These are phyloP conservation scores for Pezicula carpinea DNA, from an alignment of 2,329 filamentous ascomycete genomes.

Conservation along the genomic window DNA sequence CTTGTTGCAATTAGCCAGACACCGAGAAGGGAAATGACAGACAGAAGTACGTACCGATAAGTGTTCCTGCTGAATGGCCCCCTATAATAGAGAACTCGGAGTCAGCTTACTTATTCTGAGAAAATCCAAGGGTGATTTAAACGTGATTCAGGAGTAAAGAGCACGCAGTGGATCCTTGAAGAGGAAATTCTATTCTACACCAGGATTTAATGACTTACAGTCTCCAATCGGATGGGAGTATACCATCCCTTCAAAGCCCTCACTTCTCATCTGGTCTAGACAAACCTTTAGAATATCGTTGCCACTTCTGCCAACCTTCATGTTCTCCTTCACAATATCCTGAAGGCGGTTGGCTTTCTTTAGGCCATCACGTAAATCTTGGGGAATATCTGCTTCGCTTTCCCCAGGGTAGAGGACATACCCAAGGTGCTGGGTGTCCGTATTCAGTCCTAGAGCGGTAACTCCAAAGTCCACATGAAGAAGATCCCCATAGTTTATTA, in stretches of 20 bases:
- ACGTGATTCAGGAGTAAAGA: too few species aligned
- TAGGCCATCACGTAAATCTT: conserved; percentile 37
- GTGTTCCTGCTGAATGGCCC: conserved; percentile 43
- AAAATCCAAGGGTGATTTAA: too few species aligned
- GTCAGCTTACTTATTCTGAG: too few species aligned
- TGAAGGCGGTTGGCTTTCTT: conserved; percentile 42
- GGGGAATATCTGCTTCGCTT: conserved; percentile 36
- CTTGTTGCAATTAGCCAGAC: conserved; percentile 19
- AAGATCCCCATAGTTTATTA: conserved; percentile 40
- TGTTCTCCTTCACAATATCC: conserved; percentile 40
- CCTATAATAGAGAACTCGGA: too few species aligned
- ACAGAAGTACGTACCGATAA: conserved; percentile 34
- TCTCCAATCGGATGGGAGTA: conserved; percentile 47
- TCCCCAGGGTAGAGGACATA: conserved; percentile 42
- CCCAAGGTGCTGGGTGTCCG: conserved; percentile 45
- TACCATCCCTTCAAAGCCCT: conserved; percentile 42
- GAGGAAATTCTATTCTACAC: too few species aligned
- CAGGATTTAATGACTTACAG: too few species aligned
- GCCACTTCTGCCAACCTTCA: conserved; percentile 39
- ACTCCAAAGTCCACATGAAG: conserved; percentile 47
- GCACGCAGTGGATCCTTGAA: too few species aligned
- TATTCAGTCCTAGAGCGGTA: conserved; percentile 42
- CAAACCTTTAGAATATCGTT: conserved; percentile 39
- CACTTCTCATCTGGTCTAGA: conserved; percentile 35
- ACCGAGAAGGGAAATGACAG: neutral